phyloP scores from a whole-genome alignment of 139 green algal genomes.

The Chlorella vulgaris region DNA sequence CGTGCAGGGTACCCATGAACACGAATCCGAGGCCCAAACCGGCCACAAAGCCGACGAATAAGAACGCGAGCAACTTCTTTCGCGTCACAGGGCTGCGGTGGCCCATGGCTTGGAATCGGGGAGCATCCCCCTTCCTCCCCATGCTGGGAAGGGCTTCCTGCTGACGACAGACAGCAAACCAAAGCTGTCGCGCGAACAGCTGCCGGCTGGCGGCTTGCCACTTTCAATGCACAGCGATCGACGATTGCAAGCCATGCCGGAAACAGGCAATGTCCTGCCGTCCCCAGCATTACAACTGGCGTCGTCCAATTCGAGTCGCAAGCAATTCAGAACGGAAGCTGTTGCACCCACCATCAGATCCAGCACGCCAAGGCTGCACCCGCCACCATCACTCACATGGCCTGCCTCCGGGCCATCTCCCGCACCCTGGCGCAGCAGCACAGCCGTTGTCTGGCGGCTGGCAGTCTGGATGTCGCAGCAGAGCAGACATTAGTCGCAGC shows the following conservation, averaged over 20 bases:
- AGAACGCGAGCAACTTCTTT: slow-evolving; percentile 6
- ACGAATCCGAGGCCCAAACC: slow-evolving; percentile 38
- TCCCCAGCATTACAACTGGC: too few relatives aligned
- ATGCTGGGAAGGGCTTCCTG: background rate
- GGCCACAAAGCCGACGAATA: slow-evolving; percentile 15
- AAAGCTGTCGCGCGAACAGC: too few relatives aligned
- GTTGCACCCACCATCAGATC: too few relatives aligned
- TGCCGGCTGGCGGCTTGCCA: too few relatives aligned
- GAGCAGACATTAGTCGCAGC: background rate
- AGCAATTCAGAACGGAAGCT: too few relatives aligned
- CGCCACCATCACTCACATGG: too few relatives aligned
- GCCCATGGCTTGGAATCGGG: background rate
- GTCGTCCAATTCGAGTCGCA: too few relatives aligned
- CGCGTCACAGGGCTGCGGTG: background rate
- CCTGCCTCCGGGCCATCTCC: slow-evolving; percentile 4
- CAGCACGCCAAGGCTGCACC: too few relatives aligned
- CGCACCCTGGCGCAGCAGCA: slow-evolving; percentile 6
- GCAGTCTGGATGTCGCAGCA: background rate
- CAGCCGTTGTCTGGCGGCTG: background rate
- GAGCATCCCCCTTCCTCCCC: background rate
- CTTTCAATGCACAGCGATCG: too few relatives aligned
- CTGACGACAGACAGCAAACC: too few relatives aligned
- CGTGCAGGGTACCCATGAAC: slow-evolving; percentile 55
- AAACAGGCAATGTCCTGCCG: too few relatives aligned
- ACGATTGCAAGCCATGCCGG: too few relatives aligned